phyloP scores from a whole-genome alignment of 163 green algal genomes.

The Prototheca wickerhamii region DNA sequence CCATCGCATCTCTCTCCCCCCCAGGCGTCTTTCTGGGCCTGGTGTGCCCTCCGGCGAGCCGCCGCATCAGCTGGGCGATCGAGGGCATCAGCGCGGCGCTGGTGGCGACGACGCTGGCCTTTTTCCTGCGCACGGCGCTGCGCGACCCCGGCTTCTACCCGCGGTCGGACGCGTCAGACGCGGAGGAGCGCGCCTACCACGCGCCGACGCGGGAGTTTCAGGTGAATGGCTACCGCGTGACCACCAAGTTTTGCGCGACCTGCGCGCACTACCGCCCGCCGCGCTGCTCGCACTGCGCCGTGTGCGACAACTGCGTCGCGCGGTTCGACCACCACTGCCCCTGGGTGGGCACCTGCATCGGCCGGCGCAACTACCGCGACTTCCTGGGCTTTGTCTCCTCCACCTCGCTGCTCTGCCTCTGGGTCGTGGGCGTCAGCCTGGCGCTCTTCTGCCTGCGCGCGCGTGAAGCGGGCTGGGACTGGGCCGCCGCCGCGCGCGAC shows the following conservation, averaged over 20 bases:
- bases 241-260: slow-evolving; percentile 73
- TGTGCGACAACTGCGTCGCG: slow-evolving; percentile 97
- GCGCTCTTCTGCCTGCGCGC: slow-evolving; percentile 47
- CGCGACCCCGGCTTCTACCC: slow-evolving; percentile 89
- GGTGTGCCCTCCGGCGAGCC: slow-evolving; percentile 47
- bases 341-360: slow-evolving; percentile 96
- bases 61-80: slow-evolving; percentile 32
- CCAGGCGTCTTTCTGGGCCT: slow-evolving; percentile 63
- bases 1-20: not conserved
- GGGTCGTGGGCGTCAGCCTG: slow-evolving; percentile 57
- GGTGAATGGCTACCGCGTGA: slow-evolving; percentile 54
- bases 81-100: slow-evolving; percentile 32
- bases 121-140: slow-evolving; percentile 56
- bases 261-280: slow-evolving; percentile 93
- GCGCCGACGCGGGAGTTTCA: slow-evolving; percentile 52
- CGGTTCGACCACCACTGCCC: slow-evolving; percentile 99
- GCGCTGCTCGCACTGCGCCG: slow-evolving; percentile 88
- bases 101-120: slow-evolving; percentile 22
- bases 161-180: slow-evolving; percentile 37
- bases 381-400: slow-evolving; percentile 94
- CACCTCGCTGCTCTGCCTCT: slow-evolving; percentile 60
- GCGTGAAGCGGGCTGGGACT: slow-evolving; percentile 19
- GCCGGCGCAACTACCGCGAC: slow-evolving; percentile 93
- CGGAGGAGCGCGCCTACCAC: slow-evolving; percentile 39
- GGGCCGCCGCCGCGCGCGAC: slow-evolving; percentile 19